phyloP scores from a whole-genome alignment of 1,139 yeast species.

The Scheffersomyces lignicola region DNA sequence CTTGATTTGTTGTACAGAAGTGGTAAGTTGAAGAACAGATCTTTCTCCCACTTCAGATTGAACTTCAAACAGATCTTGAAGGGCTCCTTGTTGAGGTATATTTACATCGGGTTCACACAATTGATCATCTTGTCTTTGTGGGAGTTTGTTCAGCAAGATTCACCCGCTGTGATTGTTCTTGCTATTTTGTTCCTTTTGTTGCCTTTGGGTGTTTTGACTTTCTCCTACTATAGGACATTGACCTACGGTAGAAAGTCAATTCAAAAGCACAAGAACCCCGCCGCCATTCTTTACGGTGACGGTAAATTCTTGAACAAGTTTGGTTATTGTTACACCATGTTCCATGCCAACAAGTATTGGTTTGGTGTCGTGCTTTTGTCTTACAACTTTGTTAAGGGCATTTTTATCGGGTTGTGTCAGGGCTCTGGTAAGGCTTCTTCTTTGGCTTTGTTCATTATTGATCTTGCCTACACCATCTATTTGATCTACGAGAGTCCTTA shows the following conservation, averaged over 20 bases:
- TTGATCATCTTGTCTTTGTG: conserved; percentile 66
- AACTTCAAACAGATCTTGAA: conserved; percentile 58
- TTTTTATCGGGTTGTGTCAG: conserved; percentile 71
- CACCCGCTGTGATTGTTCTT: conserved; percentile 72
- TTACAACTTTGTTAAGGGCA: conserved; percentile 57
- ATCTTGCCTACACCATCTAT: conserved; percentile 59
- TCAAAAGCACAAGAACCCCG: conserved; percentile 61
- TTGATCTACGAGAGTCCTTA: conserved; percentile 63
- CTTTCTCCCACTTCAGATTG: conserved; percentile 49
- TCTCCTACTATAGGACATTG: conserved; percentile 61
- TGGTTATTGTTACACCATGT: conserved; percentile 84
- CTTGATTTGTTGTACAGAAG: conserved; percentile 45
- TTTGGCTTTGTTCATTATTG: conserved; percentile 62
- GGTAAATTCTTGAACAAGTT: conserved; percentile 61
- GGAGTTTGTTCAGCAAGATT: conserved; percentile 71
- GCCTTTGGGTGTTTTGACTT: conserved; percentile 54
- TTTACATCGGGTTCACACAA: conserved; percentile 77
- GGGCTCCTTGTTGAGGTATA: conserved; percentile 68
- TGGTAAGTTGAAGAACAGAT: conserved; percentile 48
- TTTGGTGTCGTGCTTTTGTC: conserved; percentile 61
- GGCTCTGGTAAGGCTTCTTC: conserved; percentile 70
- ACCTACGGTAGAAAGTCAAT: conserved; percentile 58
- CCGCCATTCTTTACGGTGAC: conserved; percentile 76
- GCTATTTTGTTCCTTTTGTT: conserved; percentile 63
- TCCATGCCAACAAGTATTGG: conserved; percentile 72